Conservation (phyloP, 345 rosid genomes). For the Salix arbutifolia region DNA sequence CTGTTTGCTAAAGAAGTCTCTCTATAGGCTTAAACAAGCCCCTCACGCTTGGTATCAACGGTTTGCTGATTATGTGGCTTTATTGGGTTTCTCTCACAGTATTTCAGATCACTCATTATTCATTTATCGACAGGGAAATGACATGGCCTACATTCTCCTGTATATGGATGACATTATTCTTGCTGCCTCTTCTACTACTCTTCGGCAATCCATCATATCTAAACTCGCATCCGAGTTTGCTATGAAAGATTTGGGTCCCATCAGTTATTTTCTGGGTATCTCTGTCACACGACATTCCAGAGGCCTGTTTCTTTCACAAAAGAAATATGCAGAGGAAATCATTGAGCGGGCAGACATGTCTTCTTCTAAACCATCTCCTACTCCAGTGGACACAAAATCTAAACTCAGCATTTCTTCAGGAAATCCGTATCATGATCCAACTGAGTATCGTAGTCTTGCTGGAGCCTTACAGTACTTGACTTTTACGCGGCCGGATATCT, state of each 20-base stretch:
- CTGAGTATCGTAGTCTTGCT: neutral
- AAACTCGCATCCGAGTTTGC: neutral
- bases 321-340: neutral
- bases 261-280: slow-evolving; percentile 6
- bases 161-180: neutral
- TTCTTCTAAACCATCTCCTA: neutral
- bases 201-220: neutral
- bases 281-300: neutral
- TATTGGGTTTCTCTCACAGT: neutral
- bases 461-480: neutral
- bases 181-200: neutral
- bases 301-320: neutral
- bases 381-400: neutral
- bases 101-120: neutral
- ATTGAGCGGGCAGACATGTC: neutral
- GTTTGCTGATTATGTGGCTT: neutral
- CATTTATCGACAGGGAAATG: neutral
- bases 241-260: slow-evolving; percentile 1
- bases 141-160: neutral
- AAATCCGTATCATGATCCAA: neutral
- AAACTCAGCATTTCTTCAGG: neutral
- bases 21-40: neutral
- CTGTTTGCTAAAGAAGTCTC: neutral
- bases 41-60: slow-evolving; percentile 1
- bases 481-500: neutral